phyloP scores from a whole-genome alignment of 1,284 basidiomycete genomes.

The Moniliophthora roreri region DNA sequence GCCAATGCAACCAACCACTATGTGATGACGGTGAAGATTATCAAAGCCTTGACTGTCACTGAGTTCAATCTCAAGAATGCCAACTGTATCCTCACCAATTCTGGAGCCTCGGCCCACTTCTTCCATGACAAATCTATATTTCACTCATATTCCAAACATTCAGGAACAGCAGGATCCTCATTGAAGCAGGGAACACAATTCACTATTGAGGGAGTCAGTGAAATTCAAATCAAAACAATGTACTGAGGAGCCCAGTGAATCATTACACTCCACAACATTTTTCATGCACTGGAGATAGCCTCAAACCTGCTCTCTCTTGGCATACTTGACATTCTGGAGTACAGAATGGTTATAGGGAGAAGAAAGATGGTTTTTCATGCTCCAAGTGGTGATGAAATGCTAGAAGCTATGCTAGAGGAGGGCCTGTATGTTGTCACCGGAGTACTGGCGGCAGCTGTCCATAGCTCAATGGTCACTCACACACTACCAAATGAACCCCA shows the following conservation, averaged over 20 bases:
- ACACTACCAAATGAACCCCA: too few relatives aligned
- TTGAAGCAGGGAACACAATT: conserved; percentile 67
- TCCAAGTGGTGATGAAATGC: background rate
- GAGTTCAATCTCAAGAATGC: too few relatives aligned
- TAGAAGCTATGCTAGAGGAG: background rate
- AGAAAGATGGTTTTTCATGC: background rate
- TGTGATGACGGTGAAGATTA: too few relatives aligned
- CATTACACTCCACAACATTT: background rate
- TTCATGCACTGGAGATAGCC: background rate
- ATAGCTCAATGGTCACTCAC: too few relatives aligned
- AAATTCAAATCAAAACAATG: background rate
- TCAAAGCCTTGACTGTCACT: too few relatives aligned
- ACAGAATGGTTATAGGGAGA: background rate
- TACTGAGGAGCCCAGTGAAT: background rate
- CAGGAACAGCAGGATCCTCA: conserved; percentile 54
- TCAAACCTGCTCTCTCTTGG: background rate
- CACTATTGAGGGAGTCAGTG: conserved; percentile 33
- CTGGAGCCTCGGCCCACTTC: conserved; percentile 43
- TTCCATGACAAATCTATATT: conserved; percentile 46
- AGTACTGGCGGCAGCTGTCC: background rate
- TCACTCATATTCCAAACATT: conserved; percentile 37
- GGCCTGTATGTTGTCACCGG: background rate
- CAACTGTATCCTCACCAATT: background rate
- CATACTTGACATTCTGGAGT: background rate
- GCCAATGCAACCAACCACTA: too few relatives aligned